Evolutionary conservation across 2,329 filamentous ascomycete genomes (phyloP), one percentile per base, ranked within the genome.

Genomic region (Didymellaceae sp.): DNA sequence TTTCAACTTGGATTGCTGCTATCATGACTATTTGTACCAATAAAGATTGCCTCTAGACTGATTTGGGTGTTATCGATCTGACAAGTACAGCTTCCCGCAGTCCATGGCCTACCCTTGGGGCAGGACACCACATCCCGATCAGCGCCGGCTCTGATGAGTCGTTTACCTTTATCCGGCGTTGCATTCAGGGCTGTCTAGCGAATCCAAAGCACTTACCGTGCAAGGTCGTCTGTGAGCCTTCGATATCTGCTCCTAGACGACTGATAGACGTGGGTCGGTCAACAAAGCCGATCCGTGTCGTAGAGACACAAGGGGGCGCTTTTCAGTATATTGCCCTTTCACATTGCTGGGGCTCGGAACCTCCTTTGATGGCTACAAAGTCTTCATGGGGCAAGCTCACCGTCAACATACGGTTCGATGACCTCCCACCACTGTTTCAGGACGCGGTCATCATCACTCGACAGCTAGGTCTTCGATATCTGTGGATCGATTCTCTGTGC

Each of bases 401-500:
- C 8, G 52, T 55, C 7, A 63, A 65, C 30, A 68, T 72, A 16
- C 45, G 61, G 5, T 68, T 70, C 35, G 47, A 63, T 20, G 28
- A 52, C 7, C 43, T 71, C 0, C 68, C 68, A 2, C 61, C 65
- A 4, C 32, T 67, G 5, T 61, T 64, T 26, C 54, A 58, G 25
- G 66, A 70, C 53, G 66, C 68, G 3, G 50, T 70, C 18, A 62
- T 68, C 24, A 66, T 71, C 13, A 68, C 65, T 20, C 58, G 69
- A 2, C 65, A 68, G 30, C 58, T 72, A 2, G 66, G 66, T 4
- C 24, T 71, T n/a, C 59, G 65, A 2, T 72, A 70, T 34, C 51
- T 73, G 9, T 73, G 70, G 68, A 71, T 71, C 13, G 70, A 73
- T 40, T 62, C 59, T 1, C 52, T 73, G 1, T 73, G 70, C 41